Conservation (phyloP, 2,329 filamentous ascomycete genomes). For the Venturiaceae sp. region DNA sequence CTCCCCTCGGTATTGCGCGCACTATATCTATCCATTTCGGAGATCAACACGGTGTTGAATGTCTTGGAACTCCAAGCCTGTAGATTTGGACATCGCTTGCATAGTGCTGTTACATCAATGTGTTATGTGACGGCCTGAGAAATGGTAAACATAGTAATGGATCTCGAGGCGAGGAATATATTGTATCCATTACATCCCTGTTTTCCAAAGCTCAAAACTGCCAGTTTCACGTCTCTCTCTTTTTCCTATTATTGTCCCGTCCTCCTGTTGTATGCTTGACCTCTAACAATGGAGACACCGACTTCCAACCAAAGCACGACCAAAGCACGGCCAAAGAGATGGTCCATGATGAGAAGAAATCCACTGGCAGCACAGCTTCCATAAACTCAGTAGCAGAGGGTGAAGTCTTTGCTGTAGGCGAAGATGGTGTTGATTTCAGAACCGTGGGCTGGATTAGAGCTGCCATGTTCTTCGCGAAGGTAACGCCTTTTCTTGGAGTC, state of each 20-base stretch:
- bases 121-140: too few species aligned
- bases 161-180: background rate
- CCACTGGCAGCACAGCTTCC: background rate
- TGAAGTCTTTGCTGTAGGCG: background rate
- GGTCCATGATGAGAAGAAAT: background rate
- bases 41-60: too few species aligned
- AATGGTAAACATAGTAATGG: too few species aligned
- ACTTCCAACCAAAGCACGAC: background rate
- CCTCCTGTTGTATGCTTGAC: background rate
- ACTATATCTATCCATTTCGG: too few species aligned
- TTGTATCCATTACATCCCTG: background rate
- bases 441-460: background rate
- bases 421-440: background rate
- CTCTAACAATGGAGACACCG: background rate
- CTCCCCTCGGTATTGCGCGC: background rate
- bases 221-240: too few species aligned
- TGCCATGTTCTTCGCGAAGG: background rate
- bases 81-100: background rate
- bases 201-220: too few species aligned
- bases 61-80: background rate
- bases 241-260: too few species aligned
- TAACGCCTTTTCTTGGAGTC: too few species aligned
- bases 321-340: background rate
- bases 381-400: background rate
- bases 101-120: too few species aligned